Conservation (phyloP, 768 basidiomycete species). For the Boletellus ananas region DNA sequence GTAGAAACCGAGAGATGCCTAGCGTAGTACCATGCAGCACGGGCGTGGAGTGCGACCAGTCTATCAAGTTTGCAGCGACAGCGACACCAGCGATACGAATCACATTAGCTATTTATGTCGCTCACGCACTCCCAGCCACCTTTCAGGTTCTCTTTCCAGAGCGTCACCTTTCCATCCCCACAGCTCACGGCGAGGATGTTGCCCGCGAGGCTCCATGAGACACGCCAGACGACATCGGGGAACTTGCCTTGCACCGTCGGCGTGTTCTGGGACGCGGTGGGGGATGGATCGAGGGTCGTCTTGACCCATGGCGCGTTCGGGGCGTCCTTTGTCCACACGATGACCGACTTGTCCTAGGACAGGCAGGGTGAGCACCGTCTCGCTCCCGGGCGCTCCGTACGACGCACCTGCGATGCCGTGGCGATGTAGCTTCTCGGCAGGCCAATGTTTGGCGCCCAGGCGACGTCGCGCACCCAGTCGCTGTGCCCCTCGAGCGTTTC, state of each 20-base stretch:
- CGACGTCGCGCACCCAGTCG: conserved; percentile 99
- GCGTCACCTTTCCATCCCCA: conserved; percentile 94
- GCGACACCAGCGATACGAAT: neutral
- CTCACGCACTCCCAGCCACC: conserved; percentile 97
- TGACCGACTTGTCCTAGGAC: conserved; percentile 71
- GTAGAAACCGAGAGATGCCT: no score
- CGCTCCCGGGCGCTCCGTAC: neutral
- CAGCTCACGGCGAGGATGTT: conserved; percentile 96
- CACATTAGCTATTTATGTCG: conserved; percentile 77
- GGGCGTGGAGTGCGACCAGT: no score
- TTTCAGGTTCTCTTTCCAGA: conserved; percentile 97
- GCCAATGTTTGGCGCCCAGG: conserved; percentile 97
- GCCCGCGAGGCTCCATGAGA: conserved; percentile 95
- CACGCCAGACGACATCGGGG: conserved; percentile 98
- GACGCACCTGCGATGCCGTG: conserved; percentile 78
- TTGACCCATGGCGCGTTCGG: conserved; percentile 75
- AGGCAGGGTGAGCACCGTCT: neutral
- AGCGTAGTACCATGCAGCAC: no score
- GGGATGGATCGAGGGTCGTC: conserved; percentile 72
- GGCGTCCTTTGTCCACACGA: conserved; percentile 88
- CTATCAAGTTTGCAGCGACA: no score
- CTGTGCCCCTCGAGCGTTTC: conserved; percentile 88
- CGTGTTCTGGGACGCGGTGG: conserved; percentile 41
- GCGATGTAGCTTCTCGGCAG: conserved; percentile 94
- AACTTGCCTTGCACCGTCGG: conserved; percentile 69